Evolutionary conservation across 2,329 filamentous ascomycete genomes (phyloP).

Genomic region (Scedosporium minutisporum): DNA sequence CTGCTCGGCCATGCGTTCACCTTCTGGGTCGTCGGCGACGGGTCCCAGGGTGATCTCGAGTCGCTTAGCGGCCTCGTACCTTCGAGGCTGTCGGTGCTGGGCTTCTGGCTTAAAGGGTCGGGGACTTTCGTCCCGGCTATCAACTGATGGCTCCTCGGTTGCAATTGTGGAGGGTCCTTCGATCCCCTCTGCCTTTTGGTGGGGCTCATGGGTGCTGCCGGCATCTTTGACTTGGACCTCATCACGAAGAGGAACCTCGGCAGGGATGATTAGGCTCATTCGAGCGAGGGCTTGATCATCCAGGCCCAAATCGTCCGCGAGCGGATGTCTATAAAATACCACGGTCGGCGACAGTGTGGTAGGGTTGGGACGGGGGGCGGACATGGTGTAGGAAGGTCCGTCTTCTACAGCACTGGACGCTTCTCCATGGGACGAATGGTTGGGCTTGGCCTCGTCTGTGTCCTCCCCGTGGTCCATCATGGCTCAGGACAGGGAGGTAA

Average conservation of each 20-base stretch:
- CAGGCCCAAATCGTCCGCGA: not conserved
- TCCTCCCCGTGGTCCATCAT: too few relatives aligned
- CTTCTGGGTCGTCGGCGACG: not conserved
- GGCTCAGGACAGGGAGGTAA: too few relatives aligned
- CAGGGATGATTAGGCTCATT: not conserved
- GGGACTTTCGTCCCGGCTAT: not conserved
- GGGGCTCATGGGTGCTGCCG: not conserved
- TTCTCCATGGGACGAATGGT: too few relatives aligned
- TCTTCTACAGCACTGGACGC: too few relatives aligned
- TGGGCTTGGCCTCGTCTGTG: too few relatives aligned
- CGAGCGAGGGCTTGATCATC: not conserved
- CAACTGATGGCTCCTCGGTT: not conserved
- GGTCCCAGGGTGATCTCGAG: not conserved
- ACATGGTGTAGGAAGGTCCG: too few relatives aligned
- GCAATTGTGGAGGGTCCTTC: too few relatives aligned
- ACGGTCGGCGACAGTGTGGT: not conserved
- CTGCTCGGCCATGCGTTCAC: not conserved
- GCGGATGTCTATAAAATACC: not conserved
- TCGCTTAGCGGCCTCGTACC: not conserved
- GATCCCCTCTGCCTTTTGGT: not conserved
- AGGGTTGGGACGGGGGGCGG: not conserved
- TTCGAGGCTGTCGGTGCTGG: not conserved
- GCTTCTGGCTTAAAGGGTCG: not conserved
- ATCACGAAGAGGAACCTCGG: not conserved
- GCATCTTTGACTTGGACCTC: not conserved